Evolutionary conservation across 305 asterid genomes (phyloP).

Genomic region (Fraxinus nigra): DNA sequence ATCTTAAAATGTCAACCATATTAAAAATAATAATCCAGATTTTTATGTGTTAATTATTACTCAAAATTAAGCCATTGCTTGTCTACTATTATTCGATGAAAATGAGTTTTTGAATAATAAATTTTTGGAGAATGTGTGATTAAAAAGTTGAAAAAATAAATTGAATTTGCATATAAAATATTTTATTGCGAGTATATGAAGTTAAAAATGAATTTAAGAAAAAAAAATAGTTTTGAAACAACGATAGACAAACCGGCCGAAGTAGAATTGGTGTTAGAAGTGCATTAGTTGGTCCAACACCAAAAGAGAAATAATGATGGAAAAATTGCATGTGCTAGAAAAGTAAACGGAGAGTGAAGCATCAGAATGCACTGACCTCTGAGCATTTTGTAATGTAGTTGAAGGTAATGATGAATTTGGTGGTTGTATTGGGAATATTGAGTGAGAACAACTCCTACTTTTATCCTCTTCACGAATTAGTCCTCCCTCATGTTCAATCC

Average conservation of each 20-base stretch:
- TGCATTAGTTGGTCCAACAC: background rate
- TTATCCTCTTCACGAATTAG: constrained; percentile 22
- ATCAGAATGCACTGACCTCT: constrained; percentile 33
- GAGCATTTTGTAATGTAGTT: constrained; percentile 33
- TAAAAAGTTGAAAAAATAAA: no score
- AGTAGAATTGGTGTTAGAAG: background rate
- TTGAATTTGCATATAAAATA: no score
- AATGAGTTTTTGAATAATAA: no score
- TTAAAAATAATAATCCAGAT: background rate
- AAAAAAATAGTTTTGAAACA: no score
- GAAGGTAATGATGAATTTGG: constrained; percentile 24
- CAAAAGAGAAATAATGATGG: background rate
- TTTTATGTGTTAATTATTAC: background rate
- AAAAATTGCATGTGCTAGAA: background rate
- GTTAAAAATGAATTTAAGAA: no score
- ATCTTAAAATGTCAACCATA: no score
- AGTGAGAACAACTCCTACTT: background rate
- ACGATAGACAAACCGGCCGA: no score
- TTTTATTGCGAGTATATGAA: no score
- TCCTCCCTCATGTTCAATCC: constrained; percentile 11
- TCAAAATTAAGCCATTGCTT: no score
- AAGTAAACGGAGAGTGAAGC: background rate
- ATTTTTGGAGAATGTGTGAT: no score
- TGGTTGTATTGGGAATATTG: constrained; percentile 3
- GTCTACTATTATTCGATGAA: no score